Evolutionary conservation across 2,329 filamentous ascomycete species (phyloP), one percentile per base, ranked within the genome.

Genomic region (Dryadomyces quercivorus): DNA sequence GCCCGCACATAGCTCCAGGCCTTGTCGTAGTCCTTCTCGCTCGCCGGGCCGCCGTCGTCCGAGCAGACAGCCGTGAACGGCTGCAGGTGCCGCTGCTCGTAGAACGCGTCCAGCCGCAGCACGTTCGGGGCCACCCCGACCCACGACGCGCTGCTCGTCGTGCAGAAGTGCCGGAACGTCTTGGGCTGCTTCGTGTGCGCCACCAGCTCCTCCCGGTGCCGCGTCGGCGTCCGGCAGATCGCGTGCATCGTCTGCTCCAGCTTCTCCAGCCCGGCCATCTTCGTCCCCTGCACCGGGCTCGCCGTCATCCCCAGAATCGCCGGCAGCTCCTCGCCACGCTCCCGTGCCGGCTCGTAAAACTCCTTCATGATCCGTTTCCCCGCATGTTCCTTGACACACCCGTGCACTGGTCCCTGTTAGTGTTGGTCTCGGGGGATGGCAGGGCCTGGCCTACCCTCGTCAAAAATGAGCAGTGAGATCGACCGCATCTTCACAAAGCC

Each of bases 221-320:
- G 62, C 2, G 78, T 84, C 0, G 90, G 90, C 1, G 84, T 84
- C 57, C 76, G 78, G 59, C 84, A 86, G 36, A 79, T 72, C 1
- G 88, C 79, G 64, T 90, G 76, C 46, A 95, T 70, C 44, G 85
- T 87, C 3, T 65, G 59, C 64, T 95, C 89, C 7, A 95, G 75
- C 5, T 66, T 64, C 66, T 77, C 69, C 15, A 92, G 71, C 40
- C 76, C 76, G 1, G 71, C 67, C 1, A 75, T 65, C 16, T 75
- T 76, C 1, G 77, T 80, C 54, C 74, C 79, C 59, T 85, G 81
- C 3, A 88, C 77, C 0, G 89, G 89, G 58, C 86, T 94, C 1
- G 90, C 90, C 7, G 85, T 91, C 22, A 95, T 72, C 0, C 89
- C 90, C 5, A 95, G 71, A 31, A 95, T 84, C 20, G 75, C 72